Conservation (phyloP, 331 rosid species). For the Erythrophleum ivorense region DNA sequence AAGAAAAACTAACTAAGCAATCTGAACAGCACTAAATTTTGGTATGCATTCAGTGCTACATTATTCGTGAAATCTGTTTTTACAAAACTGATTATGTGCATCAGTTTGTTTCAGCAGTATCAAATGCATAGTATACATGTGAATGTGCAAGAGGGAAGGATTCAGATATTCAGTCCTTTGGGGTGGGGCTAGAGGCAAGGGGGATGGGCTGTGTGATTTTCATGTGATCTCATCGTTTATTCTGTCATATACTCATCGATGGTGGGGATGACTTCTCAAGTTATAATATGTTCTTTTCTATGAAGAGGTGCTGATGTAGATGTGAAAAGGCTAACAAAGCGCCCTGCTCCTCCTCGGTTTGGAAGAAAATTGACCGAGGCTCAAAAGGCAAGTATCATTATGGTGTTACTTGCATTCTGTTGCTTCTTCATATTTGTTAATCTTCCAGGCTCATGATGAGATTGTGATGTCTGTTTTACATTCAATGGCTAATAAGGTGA, state of each 20-base stretch:
- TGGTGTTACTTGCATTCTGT: constrained; percentile 20
- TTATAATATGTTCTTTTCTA: constrained; percentile 21
- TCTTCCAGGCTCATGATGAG: constrained; percentile 19
- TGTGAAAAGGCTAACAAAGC: constrained; percentile 81
- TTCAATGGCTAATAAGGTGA: constrained; percentile 37
- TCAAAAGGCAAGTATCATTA: constrained; percentile 69
- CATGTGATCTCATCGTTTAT: constrained; percentile 7
- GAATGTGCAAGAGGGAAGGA: not conserved
- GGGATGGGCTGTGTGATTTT: not conserved
- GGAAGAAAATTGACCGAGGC: constrained; percentile 84
- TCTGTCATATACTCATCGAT: not conserved
- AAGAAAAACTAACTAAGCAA: not conserved
- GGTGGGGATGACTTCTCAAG: not conserved
- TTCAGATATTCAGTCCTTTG: not conserved
- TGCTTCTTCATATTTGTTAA: constrained; percentile 28
- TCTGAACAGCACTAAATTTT: not conserved
- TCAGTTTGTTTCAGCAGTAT: not conserved
- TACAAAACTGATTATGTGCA: not conserved
- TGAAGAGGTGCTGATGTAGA: constrained; percentile 84
- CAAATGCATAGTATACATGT: not conserved
- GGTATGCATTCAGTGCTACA: constrained; percentile 19
- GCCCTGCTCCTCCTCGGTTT: constrained; percentile 93
- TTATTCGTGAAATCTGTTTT: not conserved
- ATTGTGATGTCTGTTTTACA: not conserved
- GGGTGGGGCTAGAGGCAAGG: not conserved